Evolutionary conservation across 495 filamentous ascomycete species (phyloP).

Genomic region (Penicillium lagena): DNA sequence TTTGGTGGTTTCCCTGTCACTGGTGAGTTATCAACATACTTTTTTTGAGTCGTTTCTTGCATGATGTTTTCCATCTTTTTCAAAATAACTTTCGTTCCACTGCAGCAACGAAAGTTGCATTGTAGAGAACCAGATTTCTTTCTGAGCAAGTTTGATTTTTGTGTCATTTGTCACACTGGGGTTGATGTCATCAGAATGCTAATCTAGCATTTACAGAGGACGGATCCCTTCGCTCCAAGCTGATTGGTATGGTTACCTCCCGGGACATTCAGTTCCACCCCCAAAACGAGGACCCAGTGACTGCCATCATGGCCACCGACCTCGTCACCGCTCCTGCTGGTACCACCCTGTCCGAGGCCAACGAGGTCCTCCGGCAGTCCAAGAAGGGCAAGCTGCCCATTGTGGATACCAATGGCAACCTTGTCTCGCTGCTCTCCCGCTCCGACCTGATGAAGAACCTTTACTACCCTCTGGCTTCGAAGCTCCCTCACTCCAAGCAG

Average conservation of each 20-base stretch:
- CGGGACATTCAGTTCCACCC: constrained; percentile 96
- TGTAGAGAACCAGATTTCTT: constrained; percentile 65
- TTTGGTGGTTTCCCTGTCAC: constrained; percentile 99
- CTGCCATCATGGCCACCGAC: constrained; percentile 91
- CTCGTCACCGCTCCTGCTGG: constrained; percentile 85
- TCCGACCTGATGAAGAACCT: constrained; percentile 99
- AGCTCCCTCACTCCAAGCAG: constrained; percentile 96
- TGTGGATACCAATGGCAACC: constrained; percentile 77
- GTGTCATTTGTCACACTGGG: constrained; percentile 19
- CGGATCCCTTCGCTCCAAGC: constrained; percentile 87
- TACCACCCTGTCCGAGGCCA: constrained; percentile 81
- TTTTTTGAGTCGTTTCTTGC: constrained; percentile 15
- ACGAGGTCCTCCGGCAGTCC: constrained; percentile 84
- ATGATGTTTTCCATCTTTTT: constrained; percentile 68
- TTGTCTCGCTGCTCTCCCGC: constrained; percentile 91
- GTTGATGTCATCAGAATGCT: constrained; percentile 17
- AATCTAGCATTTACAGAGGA: constrained; percentile 55
- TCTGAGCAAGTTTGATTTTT: constrained; percentile 24
- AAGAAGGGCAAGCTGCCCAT: constrained; percentile 99
- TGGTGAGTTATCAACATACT: constrained; percentile 56
- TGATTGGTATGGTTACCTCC: constrained; percentile 94
- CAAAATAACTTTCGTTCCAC: constrained; percentile 99
- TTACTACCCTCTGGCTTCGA: constrained; percentile 93
- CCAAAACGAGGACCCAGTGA: constrained; percentile 61
- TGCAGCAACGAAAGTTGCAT: constrained; percentile 74